Percentiles rank a stretch among this genome's conserved stretches.
Conservation (phyloP, 345 rosid species). For the Bruguiera sexangula region DNA sequence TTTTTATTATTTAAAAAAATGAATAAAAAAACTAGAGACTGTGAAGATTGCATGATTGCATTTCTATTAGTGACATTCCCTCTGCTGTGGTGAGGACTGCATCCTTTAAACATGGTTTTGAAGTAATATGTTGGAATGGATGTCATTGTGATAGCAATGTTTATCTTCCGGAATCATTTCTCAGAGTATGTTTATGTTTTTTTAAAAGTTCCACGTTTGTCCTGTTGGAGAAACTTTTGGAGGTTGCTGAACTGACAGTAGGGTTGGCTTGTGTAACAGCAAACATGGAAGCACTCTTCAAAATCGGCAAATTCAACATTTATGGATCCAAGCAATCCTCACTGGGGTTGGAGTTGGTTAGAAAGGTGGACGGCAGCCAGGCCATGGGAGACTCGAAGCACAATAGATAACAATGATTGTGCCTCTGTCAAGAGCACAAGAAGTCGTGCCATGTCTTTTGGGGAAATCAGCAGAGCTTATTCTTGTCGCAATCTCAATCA, state of each 20-base stretch:
- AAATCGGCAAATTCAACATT: slow-evolving; percentile 60
- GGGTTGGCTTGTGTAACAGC: slow-evolving; percentile 37
- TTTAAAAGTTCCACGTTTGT: too few species aligned
- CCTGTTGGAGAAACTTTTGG: too few species aligned
- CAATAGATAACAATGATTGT: slow-evolving; percentile 44
- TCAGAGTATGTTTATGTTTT: too few species aligned
- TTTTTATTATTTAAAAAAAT: too few species aligned
- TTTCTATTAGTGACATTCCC: too few species aligned
- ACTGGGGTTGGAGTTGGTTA: slow-evolving; percentile 99
- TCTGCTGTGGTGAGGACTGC: too few species aligned
- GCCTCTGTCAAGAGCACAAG: slow-evolving; percentile 54
- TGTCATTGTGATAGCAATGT: too few species aligned
- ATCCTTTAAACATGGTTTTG: too few species aligned
- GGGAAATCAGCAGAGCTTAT: slow-evolving; percentile 48
- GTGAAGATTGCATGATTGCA: too few species aligned
- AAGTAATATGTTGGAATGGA: too few species aligned
- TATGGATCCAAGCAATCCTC: slow-evolving; percentile 82
- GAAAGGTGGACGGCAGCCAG: slow-evolving; percentile 81
- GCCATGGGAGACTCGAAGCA: slow-evolving; percentile 61
- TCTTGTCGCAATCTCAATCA: slow-evolving; percentile 30
- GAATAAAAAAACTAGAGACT: too few species aligned
- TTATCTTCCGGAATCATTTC: too few species aligned
- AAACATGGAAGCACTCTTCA: slow-evolving; percentile 69
- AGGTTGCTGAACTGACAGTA: background rate
- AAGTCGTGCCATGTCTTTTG: slow-evolving; percentile 44